A percentile compares a stretch with the other conserved stretches of the same genome.
Evolutionary conservation across 225 moss, liverwort and hornwort species (phyloP).

Genomic region (Marchantia polymorpha): DNA sequence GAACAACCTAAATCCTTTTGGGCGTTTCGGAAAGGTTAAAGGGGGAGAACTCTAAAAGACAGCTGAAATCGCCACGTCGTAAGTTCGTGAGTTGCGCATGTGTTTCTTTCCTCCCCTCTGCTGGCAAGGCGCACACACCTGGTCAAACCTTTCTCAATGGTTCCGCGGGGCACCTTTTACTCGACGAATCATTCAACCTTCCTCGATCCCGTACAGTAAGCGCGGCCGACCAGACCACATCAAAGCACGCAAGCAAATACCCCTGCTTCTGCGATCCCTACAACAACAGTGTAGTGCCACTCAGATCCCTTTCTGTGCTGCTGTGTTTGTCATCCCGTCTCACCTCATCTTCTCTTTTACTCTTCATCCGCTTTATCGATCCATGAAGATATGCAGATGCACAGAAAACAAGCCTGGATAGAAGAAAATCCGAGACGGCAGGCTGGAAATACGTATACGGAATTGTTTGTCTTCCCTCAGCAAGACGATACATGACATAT

Average conservation of each 20-base stretch:
- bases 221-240: slow-evolving; percentile 2
- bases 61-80: neutral
- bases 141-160: too few relatives aligned
- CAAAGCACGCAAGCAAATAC: slow-evolving; percentile 5
- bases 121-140: too few relatives aligned
- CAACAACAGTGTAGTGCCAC: neutral
- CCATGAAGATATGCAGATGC: neutral
- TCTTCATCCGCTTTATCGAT: neutral
- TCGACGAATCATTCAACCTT: neutral
- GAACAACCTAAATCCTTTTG: too few relatives aligned
- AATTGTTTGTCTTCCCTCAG: neutral
- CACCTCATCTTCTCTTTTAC: neutral
- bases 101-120: too few relatives aligned
- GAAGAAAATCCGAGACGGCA: neutral
- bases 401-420: neutral
- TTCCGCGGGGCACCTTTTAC: too few relatives aligned
- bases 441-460: too few relatives aligned
- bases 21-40: neutral
- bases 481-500: neutral
- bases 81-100: neutral
- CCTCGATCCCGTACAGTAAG: slow-evolving; percentile 1
- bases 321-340: too few relatives aligned
- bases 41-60: neutral
- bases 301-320: neutral
- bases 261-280: neutral